phyloP scores from a whole-genome alignment of 148 eudicot species.

The Polygonum aviculare region DNA sequence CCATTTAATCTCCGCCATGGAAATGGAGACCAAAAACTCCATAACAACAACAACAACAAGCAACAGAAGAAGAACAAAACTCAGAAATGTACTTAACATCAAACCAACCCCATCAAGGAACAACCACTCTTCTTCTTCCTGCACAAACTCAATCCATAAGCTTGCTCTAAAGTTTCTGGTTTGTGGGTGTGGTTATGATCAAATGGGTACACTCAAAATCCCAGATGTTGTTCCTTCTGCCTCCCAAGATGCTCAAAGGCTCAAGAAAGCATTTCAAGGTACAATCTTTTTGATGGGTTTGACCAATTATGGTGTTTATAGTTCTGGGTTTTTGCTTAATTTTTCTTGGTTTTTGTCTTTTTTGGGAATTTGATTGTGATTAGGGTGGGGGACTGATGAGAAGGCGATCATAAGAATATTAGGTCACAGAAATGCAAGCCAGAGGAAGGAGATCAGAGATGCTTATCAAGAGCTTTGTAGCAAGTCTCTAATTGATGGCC shows the following conservation, averaged over 20 bases:
- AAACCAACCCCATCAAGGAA: background rate
- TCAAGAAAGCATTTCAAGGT: conserved; percentile 54
- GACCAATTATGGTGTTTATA: background rate
- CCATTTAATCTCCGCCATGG: conserved; percentile 6
- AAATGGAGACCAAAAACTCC: background rate
- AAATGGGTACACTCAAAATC: conserved; percentile 33
- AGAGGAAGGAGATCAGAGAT: conserved; percentile 55
- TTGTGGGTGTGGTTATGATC: conserved; percentile 4
- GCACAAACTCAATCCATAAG: background rate
- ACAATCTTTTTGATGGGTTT: background rate
- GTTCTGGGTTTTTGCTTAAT: background rate
- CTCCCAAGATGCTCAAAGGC: conserved; percentile 37
- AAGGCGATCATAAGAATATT: conserved; percentile 40
- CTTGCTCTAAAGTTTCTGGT: conserved; percentile 4
- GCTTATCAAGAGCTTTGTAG: conserved; percentile 50
- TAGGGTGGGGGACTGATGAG: conserved; percentile 72
- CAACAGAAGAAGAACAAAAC: background rate
- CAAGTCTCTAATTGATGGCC: conserved; percentile 39
- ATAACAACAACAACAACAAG: background rate
- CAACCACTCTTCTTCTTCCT: background rate
- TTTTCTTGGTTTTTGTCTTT: background rate
- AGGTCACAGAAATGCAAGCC: conserved; percentile 63
- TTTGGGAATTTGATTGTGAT: conserved; percentile 6
- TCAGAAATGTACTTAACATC: background rate
- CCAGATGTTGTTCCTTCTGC: conserved; percentile 62